A percentile compares a stretch with the other conserved stretches of the same genome.
Conservation (phyloP, 441 rosid genomes). For the Gossypium gossypioides region DNA sequence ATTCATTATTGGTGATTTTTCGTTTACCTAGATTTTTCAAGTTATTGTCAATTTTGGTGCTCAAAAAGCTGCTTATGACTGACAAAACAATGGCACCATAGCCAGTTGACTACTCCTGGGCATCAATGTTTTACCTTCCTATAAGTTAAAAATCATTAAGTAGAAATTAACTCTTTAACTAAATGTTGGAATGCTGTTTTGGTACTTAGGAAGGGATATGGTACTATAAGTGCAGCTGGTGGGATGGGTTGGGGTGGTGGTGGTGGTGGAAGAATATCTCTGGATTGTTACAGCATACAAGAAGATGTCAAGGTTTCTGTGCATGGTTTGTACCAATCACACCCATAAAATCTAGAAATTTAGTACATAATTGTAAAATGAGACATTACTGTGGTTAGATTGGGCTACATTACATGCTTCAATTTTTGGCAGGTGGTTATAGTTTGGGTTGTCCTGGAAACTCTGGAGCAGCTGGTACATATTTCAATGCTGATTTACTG, state of each 20-base stretch:
- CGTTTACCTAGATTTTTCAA: not conserved
- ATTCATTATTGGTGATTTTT: not conserved
- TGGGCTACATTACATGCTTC: slow-evolving; percentile 15
- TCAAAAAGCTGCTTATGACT: not conserved
- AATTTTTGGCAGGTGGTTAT: slow-evolving; percentile 56
- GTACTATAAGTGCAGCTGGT: slow-evolving; percentile 78
- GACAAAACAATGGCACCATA: not conserved
- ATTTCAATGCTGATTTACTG: slow-evolving; percentile 69
- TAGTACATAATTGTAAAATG: slow-evolving; percentile 4
- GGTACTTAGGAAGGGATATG: slow-evolving; percentile 77
- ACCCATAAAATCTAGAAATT: slow-evolving; percentile 10
- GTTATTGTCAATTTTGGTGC: not conserved
- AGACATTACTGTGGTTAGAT: slow-evolving; percentile 1
- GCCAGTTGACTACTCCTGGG: not conserved
- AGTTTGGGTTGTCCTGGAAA: slow-evolving; percentile 75
- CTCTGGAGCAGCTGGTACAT: slow-evolving; percentile 99
- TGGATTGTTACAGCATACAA: slow-evolving; percentile 93
- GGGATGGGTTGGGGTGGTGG: slow-evolving; percentile 97
- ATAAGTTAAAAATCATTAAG: not conserved
- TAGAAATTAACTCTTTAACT: slow-evolving; percentile 6
- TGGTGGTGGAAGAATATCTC: slow-evolving; percentile 93
- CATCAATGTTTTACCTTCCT: slow-evolving; percentile 2
- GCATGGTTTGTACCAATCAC: slow-evolving; percentile 60
- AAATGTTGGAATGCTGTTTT: slow-evolving; percentile 19
- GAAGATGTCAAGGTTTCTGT: slow-evolving; percentile 77